phyloP scores from a whole-genome alignment of 2,329 filamentous ascomycete species.

The Bipolaris bicolor region DNA sequence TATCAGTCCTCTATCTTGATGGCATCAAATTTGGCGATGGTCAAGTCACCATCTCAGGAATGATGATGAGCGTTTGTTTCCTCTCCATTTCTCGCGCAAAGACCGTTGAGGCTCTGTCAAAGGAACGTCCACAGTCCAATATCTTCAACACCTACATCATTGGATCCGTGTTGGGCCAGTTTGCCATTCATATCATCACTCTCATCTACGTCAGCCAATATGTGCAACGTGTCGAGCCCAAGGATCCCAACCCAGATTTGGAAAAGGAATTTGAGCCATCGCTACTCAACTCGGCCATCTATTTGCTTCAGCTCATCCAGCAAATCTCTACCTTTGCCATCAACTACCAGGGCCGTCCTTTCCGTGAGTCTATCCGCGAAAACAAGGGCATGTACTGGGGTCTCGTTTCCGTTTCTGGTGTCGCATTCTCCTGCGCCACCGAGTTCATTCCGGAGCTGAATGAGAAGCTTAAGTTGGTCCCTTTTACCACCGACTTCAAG shows the following conservation, averaged over 20 bases:
- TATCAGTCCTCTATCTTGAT: constrained; percentile 94
- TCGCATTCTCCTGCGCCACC: constrained; percentile 93
- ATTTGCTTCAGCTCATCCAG: constrained; percentile 96
- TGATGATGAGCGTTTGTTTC: constrained; percentile 99
- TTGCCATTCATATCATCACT: constrained; percentile 92
- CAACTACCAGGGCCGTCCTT: constrained; percentile 98
- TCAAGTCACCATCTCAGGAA: constrained; percentile 97
- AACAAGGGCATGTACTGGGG: constrained; percentile 99
- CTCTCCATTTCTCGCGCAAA: constrained; percentile 96
- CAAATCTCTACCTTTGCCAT: constrained; percentile 99
- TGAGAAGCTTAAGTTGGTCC: constrained; percentile 87
- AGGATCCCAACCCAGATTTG: constrained; percentile 74
- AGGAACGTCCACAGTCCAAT: constrained; percentile 96
- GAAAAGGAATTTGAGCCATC: constrained; percentile 95
- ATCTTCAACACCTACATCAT: constrained; percentile 99
- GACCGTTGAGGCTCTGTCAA: constrained; percentile 92
- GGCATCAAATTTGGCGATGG: constrained; percentile 99
- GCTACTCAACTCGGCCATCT: constrained; percentile 94
- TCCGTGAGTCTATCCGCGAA: constrained; percentile 93
- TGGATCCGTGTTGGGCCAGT: constrained; percentile 94
- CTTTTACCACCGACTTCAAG: constrained; percentile 90
- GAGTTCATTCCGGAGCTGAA: constrained; percentile 97
- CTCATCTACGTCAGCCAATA: constrained; percentile 92
- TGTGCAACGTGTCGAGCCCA: constrained; percentile 82
- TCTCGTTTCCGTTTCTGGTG: constrained; percentile 83